Evolutionary conservation across 345 rosid species (phyloP), one percentile per base, ranked within the genome.

Genomic region (Draba incana): DNA sequence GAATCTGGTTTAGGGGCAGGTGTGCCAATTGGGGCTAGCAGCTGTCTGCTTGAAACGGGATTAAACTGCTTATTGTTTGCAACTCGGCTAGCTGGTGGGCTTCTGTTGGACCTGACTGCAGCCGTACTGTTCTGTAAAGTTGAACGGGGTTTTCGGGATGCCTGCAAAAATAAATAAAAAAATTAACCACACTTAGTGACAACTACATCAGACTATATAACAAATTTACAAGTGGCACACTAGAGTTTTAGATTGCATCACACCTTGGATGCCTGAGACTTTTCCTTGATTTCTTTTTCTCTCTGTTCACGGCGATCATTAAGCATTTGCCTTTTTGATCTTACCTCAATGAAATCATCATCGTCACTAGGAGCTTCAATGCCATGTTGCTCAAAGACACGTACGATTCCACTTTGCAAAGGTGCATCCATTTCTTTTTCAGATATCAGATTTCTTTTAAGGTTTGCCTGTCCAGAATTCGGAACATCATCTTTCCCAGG

Each of bases 241-340:
- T 13, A 62, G 57, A 47, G 49, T 28, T 27, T 49, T 38, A 52
- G 63, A 52, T 43, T 55, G 66, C 50, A 79, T 44, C 38, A 71
- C 46, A 95, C 99, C 99, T 95, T 92, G 33, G 86, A 51, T 27
- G 81, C 79, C 69, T 84, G 85, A 42, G 93, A 89, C 79, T 86
- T 95, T 38, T 92, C 98, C 81, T 85, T 95, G 76, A 81, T 85
- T 82, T 92, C 96, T 72, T 95, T 95, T 76, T 95, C 97, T 77
- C 96, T 88, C 80, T 92, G 96, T 75, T 89, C 99, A 68, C 98
- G 96, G 23, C 92, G 88, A 77, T 95, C 93, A 73, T 89, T 92
- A 77, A 88, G 82, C 96, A 95, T 86, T 83, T 95, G 97, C 85
- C 96, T 89, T 84, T 92, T 95, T 61, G 99, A 95, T 75, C 96